Evolutionary conservation across 73 alveolate genomes (phyloP).

Genomic region (Durusdinium trenchii): DNA sequence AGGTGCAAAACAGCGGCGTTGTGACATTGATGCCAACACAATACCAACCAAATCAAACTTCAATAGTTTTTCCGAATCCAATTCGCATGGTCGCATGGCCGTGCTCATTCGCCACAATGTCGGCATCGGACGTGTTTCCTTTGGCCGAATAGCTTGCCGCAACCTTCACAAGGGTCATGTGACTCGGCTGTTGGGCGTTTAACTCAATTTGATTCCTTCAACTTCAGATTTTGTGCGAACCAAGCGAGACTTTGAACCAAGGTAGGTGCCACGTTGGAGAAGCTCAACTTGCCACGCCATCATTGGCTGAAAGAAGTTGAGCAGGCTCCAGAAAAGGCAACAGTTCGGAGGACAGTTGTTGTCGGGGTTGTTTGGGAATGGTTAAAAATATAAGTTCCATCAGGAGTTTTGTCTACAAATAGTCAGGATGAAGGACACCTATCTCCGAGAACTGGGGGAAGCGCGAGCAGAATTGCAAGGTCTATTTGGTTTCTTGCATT

Average conservation of each 20-base stretch:
- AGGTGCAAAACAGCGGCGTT: too few relatives aligned
- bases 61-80: too few relatives aligned
- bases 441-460: slow-evolving; percentile 72
- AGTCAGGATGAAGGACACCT: slow-evolving; percentile 74
- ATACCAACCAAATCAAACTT: too few relatives aligned
- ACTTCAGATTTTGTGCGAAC: too few relatives aligned
- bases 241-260: not conserved
- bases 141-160: not conserved
- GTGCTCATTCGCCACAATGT: too few relatives aligned
- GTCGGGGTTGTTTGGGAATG: not conserved
- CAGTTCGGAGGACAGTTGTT: slow-evolving; percentile 58
- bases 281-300: slow-evolving; percentile 85
- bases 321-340: slow-evolving; percentile 67
- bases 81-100: too few relatives aligned
- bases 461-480: slow-evolving; percentile 15
- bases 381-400: too few relatives aligned
- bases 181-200: not conserved
- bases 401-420: not conserved
- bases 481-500: slow-evolving; percentile 40
- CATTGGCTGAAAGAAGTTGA: slow-evolving; percentile 92
- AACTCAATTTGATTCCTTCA: not conserved
- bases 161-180: slow-evolving; percentile 30
- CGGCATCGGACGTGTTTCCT: not conserved
- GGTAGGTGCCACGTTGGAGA: slow-evolving; percentile 92
- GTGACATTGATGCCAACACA: too few relatives aligned